Evolutionary conservation across 768 basidiomycete genomes (phyloP), one percentile per base, ranked within the genome.

Genomic region (Lactarius hengduanensis): DNA sequence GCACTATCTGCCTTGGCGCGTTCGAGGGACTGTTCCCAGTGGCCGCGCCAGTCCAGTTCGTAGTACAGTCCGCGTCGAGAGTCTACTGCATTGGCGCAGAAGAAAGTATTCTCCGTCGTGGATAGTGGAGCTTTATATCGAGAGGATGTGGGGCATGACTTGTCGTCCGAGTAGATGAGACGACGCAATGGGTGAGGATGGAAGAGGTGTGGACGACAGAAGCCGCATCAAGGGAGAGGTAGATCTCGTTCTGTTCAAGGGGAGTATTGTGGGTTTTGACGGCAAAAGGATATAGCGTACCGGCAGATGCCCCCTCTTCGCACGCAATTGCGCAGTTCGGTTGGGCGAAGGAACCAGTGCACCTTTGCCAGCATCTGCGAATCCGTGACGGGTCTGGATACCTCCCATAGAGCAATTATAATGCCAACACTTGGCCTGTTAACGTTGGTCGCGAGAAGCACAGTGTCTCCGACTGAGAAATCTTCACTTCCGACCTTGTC

Each of bases 321-420:
- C 85, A 15, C 90, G 80, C 61, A 86, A n/a, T 30, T 77, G 76
- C 8, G 90, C 82, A 65, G 77, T 73, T 92, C 86, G 0, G 77
- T 75, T 1, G 89, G 90, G 38, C 85, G 77, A 67, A 90, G 76
- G 71, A 92, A 93, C 91, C 90, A 93, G 70, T 91, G 91, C 28
- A 92, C 76, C 32, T 83, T 81, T 28, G 89, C 75, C 63, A 83
- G 80, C 79, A 87, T 85, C 58, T 77, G 81, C 15, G 59, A 53
- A 43, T 75, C 70, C 2, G 71, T 72, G 40, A 77, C 74, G n/a
- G 76, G 77, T 2, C 63, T 77, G 61, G 74, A 73, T 2, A 78
- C 77, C 62, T 89, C 83, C 88, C 89, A 92, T 80, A 93, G 84
- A 0, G 87, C 79, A 20, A 84, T 77, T 57, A 93, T 86, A 50